phyloP scores from a whole-genome alignment of 345 rosid species.

The Corymbia maculata region DNA sequence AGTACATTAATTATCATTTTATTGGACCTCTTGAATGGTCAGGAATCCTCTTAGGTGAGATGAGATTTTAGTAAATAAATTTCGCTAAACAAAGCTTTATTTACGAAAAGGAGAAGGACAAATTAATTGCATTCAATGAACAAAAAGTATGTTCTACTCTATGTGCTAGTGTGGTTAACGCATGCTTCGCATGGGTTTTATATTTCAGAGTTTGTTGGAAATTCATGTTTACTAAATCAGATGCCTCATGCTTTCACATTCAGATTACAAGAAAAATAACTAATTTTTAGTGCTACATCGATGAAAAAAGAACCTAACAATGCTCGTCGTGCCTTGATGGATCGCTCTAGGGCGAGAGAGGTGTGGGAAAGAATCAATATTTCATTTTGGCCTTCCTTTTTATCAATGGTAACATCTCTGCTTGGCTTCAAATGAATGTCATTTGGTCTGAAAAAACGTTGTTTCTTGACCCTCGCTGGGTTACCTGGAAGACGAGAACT shows the following conservation, averaged over 20 bases:
- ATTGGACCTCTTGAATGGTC: background rate
- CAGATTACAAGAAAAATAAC: background rate
- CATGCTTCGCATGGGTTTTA: background rate
- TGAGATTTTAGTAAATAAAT: background rate
- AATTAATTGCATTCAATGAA: background rate
- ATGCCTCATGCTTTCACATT: background rate
- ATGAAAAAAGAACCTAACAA: background rate
- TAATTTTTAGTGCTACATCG: background rate
- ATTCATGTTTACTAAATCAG: background rate
- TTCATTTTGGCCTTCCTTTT: background rate
- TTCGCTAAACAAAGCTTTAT: background rate
- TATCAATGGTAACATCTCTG: background rate
- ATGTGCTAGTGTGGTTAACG: background rate
- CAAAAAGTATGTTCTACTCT: background rate
- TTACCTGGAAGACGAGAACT: background rate
- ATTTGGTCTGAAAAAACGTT: background rate
- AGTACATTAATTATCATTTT: background rate
- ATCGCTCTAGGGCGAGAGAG: background rate
- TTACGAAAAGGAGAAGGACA: background rate
- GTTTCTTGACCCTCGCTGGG: background rate
- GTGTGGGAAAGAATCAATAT: background rate
- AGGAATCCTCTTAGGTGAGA: background rate
- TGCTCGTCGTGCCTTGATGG: background rate
- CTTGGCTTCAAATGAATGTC: background rate
- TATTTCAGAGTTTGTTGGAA: background rate